Percentiles rank a stretch among this genome's conserved stretches.
Conservation (phyloP, 2,329 filamentous ascomycete species). For the Lasiodiplodia gonubiensis region DNA sequence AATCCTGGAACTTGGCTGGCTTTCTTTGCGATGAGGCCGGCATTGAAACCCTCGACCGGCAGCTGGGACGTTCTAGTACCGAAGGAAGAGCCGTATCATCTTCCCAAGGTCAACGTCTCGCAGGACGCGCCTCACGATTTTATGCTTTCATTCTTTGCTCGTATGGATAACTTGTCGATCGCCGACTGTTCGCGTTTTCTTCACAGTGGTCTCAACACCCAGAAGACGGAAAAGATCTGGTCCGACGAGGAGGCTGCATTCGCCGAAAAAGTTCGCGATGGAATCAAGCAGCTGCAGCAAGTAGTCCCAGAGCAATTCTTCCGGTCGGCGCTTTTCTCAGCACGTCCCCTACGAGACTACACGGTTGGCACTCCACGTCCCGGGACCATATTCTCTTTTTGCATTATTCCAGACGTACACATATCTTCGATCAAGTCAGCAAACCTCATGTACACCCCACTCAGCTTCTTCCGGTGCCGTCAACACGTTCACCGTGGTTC, state of each 20-base stretch:
- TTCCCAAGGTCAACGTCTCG: conserved; percentile 53
- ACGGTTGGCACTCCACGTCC: conserved; percentile 27
- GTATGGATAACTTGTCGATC: conserved; percentile 33
- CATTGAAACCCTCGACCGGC: conserved; percentile 47
- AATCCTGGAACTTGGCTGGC: conserved; percentile 32
- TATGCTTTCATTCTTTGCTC: conserved; percentile 40
- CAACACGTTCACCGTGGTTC: conserved; percentile 52
- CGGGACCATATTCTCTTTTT: conserved; percentile 44
- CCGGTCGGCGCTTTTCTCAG: conserved; percentile 51
- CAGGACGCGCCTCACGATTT: conserved; percentile 37
- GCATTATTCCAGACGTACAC: conserved; percentile 51
- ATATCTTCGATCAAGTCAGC: conserved; percentile 38
- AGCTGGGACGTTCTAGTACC: conserved; percentile 54
- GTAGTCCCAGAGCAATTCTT: conserved; percentile 50
- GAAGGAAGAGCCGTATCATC: conserved; percentile 45
- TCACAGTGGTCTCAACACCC: conserved; percentile 16
- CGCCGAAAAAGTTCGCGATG: conserved; percentile 40
- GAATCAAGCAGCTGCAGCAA: conserved; percentile 38
- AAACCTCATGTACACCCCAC: conserved; percentile 45
- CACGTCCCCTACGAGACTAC: conserved; percentile 43
- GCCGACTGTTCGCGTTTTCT: conserved; percentile 33
- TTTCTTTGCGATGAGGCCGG: conserved; percentile 47
- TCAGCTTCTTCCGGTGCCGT: conserved; percentile 53
- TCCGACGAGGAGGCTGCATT: conserved; percentile 45
- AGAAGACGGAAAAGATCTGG: conserved; percentile 25